Evolutionary conservation across 2,329 filamentous ascomycete species (phyloP).

Genomic region (Verticillium isaacii): DNA sequence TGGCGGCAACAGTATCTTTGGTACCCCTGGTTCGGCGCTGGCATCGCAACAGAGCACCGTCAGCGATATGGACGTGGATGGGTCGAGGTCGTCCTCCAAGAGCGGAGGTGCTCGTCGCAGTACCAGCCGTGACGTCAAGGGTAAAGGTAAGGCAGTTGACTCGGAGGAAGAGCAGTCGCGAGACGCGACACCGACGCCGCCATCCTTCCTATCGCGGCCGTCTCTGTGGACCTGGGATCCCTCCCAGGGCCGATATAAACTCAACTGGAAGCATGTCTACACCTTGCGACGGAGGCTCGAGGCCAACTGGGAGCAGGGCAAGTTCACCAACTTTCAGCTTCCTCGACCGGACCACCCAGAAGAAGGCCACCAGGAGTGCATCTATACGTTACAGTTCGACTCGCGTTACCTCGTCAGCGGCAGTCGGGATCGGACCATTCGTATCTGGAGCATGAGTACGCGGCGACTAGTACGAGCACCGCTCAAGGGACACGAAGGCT

Average conservation of each 20-base stretch:
- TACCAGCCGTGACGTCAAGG: slow-evolving; percentile 23
- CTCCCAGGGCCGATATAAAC: slow-evolving; percentile 46
- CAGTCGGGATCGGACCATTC: slow-evolving; percentile 80
- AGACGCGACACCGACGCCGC: neutral
- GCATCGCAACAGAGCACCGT: slow-evolving; percentile 4
- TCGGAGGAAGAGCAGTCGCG: neutral
- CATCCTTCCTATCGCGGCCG: slow-evolving; percentile 29
- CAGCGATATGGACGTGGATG: slow-evolving; percentile 27
- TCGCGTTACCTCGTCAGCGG: slow-evolving; percentile 86
- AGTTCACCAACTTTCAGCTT: slow-evolving; percentile 81
- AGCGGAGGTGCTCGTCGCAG: slow-evolving; percentile 1
- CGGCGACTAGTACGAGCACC: slow-evolving; percentile 72
- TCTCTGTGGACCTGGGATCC: slow-evolving; percentile 42
- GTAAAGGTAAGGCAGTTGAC: slow-evolving; percentile 16
- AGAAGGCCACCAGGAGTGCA: slow-evolving; percentile 86
- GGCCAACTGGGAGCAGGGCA: slow-evolving; percentile 83
- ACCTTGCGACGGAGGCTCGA: slow-evolving; percentile 81
- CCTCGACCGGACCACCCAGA: slow-evolving; percentile 75
- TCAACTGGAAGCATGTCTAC: slow-evolving; percentile 94
- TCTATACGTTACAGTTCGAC: slow-evolving; percentile 91
- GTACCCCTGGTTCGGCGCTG: slow-evolving; percentile 12
- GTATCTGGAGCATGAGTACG: slow-evolving; percentile 85
- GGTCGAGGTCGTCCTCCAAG: slow-evolving; percentile 24
- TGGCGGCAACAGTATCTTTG: slow-evolving; percentile 19
- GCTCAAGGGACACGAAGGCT: slow-evolving; percentile 72